A percentile compares a stretch with the other conserved stretches of the same genome.
These are phyloP conservation scores for Malus orientalis DNA, from an alignment of 306 rosid genomes.

Conservation along the genomic window DNA sequence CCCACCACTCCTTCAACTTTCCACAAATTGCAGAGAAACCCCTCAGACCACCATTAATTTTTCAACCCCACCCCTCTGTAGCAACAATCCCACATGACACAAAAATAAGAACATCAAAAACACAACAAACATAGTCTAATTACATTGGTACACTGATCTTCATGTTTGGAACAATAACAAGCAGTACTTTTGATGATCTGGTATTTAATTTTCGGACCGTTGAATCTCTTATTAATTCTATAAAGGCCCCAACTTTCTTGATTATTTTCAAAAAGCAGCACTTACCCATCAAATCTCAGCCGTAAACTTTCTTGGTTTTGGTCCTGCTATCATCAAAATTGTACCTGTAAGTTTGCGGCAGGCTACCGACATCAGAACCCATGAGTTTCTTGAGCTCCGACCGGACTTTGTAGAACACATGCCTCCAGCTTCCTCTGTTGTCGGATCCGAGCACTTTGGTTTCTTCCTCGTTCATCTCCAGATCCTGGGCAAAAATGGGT, in stretches of 20 bases:
- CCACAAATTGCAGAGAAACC: neutral
- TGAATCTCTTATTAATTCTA: neutral
- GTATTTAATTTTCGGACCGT: too few relatives aligned
- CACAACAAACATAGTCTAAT: neutral
- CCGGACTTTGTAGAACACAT: slow-evolving; percentile 57
- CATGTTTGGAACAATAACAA: neutral
- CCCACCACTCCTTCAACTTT: neutral
- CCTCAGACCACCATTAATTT: neutral
- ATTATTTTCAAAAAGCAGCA: neutral
- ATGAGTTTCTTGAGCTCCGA: slow-evolving; percentile 55
- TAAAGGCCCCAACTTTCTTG: neutral
- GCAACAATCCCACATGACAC: neutral
- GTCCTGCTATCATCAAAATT: slow-evolving; percentile 17
- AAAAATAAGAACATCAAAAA: neutral
- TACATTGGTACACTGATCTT: neutral
- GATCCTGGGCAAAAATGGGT: slow-evolving; percentile 66
- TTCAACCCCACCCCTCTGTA: neutral
- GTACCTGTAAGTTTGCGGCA: slow-evolving; percentile 70
- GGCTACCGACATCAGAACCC: slow-evolving; percentile 35
- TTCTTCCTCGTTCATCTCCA: slow-evolving; percentile 80
- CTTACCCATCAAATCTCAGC: slow-evolving; percentile 13
- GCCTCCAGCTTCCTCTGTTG: slow-evolving; percentile 59
- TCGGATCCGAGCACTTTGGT: slow-evolving; percentile 53
- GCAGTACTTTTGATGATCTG: neutral
- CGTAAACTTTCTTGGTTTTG: slow-evolving; percentile 19